A percentile compares a stretch with the other conserved stretches of the same genome.
phyloP scores from a whole-genome alignment of 441 rosid species.

The Croton laevigatus region DNA sequence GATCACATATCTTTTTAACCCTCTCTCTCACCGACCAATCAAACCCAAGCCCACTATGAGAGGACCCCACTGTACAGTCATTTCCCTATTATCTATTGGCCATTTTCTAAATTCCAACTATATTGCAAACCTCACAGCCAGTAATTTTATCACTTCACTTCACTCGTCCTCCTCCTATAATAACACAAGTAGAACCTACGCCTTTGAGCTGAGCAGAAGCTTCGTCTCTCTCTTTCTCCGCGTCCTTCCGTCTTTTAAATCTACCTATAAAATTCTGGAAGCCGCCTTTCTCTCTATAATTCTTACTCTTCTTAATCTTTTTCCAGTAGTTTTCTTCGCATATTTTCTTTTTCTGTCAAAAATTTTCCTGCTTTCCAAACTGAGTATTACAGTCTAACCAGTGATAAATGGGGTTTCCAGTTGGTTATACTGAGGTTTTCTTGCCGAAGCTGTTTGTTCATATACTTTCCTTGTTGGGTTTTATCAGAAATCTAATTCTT shows the following conservation, averaged over 20 bases:
- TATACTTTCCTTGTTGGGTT: slow-evolving; percentile 62
- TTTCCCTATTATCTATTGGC: slow-evolving; percentile 9
- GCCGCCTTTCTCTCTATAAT: slow-evolving; percentile 15
- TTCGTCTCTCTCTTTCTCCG: not conserved
- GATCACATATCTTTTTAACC: not conserved
- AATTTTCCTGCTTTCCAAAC: no score
- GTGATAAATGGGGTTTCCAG: slow-evolving; percentile 74
- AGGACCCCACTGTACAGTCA: slow-evolving; percentile 11
- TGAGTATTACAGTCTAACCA: not conserved
- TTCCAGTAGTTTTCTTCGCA: no score
- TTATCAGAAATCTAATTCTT: slow-evolving; percentile 51
- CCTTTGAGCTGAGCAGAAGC: slow-evolving; percentile 24
- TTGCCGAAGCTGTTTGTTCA: slow-evolving; percentile 71
- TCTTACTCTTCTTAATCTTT: not conserved
- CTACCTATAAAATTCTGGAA: not conserved
- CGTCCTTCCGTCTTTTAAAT: not conserved
- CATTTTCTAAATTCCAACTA: not conserved
- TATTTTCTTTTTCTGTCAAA: slow-evolving; percentile 15
- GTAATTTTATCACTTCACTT: slow-evolving; percentile 27
- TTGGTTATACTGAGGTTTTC: slow-evolving; percentile 73
- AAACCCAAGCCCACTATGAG: not conserved
- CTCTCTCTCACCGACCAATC: slow-evolving; percentile 28
- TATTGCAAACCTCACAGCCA: slow-evolving; percentile 31
- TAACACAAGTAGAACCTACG: not conserved
- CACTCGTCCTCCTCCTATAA: slow-evolving; percentile 8